Base-by-base conservation (phyloP, 2,329 filamentous ascomycete genomes). In the Pseudopithomyces chartarum region DNA sequence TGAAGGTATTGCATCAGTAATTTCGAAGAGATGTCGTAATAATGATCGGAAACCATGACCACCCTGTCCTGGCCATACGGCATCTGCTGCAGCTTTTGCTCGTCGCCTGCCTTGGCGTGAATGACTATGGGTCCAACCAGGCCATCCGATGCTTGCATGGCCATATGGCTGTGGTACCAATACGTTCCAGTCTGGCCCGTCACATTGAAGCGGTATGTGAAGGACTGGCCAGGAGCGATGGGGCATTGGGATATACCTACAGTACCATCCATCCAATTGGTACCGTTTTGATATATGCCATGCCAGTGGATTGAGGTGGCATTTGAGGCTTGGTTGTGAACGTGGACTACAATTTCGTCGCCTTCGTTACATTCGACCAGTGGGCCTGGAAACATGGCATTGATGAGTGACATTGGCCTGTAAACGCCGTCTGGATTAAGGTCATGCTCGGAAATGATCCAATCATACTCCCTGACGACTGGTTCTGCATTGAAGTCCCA, bases 11-110 rank as follows among this genome's bases (percentile, higher is more conserved):
- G 76, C 68, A 81, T 80, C 2, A 86, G 67, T 0, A 86, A 72
- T 1, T 69, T 67, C 6, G 76, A 75, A 10, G 78, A 79, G 1
- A 76, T 68, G 49, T 88, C 84, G 63, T 90, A 86, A 60, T 91
- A 90, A 70, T 89, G 85, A 61, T 91, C 88, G 23, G 85, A 85
- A 4, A 91, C 73, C 71, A 89, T 82, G 7, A 90, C 64, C 0
- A 89, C 78, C n/a, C 84, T 78, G 58, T 90, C 88, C 5, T 77
- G 71, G 11, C 78, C 79, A 56, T 81, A 80, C 7, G 79, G 47
- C 3, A 78, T 57, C 29, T 72, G 67, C 54, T 80, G 78, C 29
- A 77, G 38, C 15, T 62, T 73, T 11, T 82, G 80, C 52, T 84
- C 74, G 46, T 81, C 54, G 2, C 6, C 47, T 20, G 36, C 76